These are phyloP conservation scores for Mucuna pruriens DNA, from an alignment of 306 rosid genomes.

Conservation along the genomic window DNA sequence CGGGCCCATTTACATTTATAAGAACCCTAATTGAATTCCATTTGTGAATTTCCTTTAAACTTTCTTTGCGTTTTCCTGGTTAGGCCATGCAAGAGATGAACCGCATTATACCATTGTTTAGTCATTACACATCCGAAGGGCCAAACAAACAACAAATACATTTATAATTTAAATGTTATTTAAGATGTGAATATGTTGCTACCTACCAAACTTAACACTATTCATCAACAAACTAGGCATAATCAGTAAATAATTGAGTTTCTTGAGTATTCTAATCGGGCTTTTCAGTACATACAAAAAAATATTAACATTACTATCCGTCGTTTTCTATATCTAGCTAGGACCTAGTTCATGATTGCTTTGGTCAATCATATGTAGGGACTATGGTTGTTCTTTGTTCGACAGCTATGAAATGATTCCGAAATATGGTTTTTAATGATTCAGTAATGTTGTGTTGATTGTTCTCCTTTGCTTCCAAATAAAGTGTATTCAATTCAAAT, in stretches of 20 bases:
- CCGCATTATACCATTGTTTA: neutral
- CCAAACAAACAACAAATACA: neutral
- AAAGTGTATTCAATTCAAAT: neutral
- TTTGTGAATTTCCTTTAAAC: slow-evolving; percentile 17
- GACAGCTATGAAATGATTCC: slow-evolving; percentile 34
- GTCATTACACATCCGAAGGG: neutral
- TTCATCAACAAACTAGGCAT: neutral
- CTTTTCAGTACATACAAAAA: neutral
- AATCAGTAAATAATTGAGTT: neutral
- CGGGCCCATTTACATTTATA: neutral
- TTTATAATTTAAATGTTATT: neutral
- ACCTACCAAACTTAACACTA: neutral
- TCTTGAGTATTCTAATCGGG: neutral
- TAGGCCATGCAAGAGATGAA: neutral
- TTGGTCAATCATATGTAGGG: slow-evolving; percentile 26
- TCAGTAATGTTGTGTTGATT: neutral
- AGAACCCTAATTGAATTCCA: neutral
- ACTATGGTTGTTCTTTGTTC: neutral
- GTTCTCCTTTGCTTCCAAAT: slow-evolving; percentile 10
- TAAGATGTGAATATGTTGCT: neutral
- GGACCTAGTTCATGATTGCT: slow-evolving; percentile 21
- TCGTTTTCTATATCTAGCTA: neutral
- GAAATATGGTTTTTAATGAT: slow-evolving; percentile 9
- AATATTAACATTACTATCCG: neutral
- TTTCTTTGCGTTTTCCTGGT: neutral